phyloP scores from a whole-genome alignment of 31 red algal species.

The Asparagopsis taxiformis region DNA sequence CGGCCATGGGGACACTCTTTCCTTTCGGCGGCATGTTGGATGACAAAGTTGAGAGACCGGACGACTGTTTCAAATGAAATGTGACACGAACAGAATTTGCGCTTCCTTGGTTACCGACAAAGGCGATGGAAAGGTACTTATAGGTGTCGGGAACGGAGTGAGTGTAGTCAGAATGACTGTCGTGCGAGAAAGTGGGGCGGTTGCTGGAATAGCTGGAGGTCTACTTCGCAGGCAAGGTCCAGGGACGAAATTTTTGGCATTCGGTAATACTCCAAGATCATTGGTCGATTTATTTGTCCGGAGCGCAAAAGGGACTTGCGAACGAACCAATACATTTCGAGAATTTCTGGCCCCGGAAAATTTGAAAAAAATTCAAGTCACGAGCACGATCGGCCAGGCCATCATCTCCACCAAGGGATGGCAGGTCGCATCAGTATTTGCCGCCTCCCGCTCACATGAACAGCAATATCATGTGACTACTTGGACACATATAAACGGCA shows the following conservation, averaged over 20 bases:
- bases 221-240: background rate
- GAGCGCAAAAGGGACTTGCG: conserved; percentile 23
- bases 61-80: too few relatives aligned
- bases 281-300: conserved; percentile 20
- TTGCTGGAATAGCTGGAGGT: too few relatives aligned
- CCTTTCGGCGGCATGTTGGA: conserved; percentile 89
- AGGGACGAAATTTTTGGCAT: background rate
- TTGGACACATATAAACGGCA: background rate
- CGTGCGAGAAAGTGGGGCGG: too few relatives aligned
- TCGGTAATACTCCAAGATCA: background rate
- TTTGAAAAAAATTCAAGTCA: conserved; percentile 4
- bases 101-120: too few relatives aligned
- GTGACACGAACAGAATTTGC: too few relatives aligned
- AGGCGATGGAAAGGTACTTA: too few relatives aligned
- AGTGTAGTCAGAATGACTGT: background rate
- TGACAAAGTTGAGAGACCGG: background rate
- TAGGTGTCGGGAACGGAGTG: too few relatives aligned
- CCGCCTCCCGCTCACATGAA: background rate
- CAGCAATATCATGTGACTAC: background rate
- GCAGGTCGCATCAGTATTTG: background rate
- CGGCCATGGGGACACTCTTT: conserved; percentile 87
- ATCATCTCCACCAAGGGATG: background rate
- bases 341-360: conserved; percentile 4
- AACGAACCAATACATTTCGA: conserved; percentile 47
- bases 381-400: background rate